phyloP scores from a whole-genome alignment of 208 protist genomes.

The Leishmania tropica region DNA sequence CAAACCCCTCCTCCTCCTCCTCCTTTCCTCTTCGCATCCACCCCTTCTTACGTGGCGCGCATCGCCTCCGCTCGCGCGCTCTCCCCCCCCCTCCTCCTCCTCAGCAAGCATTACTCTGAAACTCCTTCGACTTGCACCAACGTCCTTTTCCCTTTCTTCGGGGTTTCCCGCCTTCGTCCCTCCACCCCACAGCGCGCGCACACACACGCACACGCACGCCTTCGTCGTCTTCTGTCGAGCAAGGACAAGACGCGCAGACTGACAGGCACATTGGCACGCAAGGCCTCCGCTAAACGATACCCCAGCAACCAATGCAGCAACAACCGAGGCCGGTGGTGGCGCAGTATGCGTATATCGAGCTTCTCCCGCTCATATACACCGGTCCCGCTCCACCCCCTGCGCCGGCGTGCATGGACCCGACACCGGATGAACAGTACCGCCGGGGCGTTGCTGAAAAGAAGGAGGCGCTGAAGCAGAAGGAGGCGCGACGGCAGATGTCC shows the following conservation, averaged over 20 bases:
- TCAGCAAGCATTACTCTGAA: background rate
- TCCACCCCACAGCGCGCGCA: background rate
- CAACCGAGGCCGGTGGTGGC: background rate
- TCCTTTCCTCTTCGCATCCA: background rate
- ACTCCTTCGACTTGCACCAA: background rate
- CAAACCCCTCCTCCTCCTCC: background rate
- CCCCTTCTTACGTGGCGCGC: background rate
- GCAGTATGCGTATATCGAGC: slow-evolving; percentile 36
- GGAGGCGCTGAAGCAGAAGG: slow-evolving; percentile 33
- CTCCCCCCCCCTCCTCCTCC: too few species aligned
- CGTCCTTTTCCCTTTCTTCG: background rate
- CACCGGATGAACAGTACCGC: slow-evolving; percentile 72
- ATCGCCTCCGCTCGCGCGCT: background rate
- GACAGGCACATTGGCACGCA: background rate
- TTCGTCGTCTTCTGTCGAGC: background rate
- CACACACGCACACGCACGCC: background rate
- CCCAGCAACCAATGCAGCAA: background rate
- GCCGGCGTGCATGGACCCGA: slow-evolving; percentile 61
- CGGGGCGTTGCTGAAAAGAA: slow-evolving; percentile 33
- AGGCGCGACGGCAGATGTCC: slow-evolving; percentile 22
- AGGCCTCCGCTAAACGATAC: background rate
- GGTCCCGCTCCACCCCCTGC: slow-evolving; percentile 59
- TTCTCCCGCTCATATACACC: slow-evolving; percentile 51
- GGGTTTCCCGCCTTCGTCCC: too few species aligned
- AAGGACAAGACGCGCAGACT: too few species aligned